Conservation (phyloP, 129 eudicot genomes). For the Heracleum sosnowskyi region DNA sequence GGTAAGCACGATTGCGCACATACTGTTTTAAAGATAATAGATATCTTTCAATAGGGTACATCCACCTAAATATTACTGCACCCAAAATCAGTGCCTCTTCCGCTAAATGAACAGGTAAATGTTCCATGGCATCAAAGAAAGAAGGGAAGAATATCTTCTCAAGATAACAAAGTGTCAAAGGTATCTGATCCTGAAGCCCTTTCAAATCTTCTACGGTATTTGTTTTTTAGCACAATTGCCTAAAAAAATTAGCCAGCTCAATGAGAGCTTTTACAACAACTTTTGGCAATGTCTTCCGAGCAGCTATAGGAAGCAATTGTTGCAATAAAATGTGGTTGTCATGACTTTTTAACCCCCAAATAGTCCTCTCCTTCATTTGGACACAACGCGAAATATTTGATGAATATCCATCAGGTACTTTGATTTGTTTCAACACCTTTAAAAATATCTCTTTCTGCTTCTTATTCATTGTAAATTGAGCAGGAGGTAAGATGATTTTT, state of each 20-base stretch:
- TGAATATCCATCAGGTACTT: slow-evolving; percentile 16
- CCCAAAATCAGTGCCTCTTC: neutral
- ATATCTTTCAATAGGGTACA: neutral
- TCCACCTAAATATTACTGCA: neutral
- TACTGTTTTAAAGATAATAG: neutral
- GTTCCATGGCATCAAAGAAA: neutral
- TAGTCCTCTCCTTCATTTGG: neutral
- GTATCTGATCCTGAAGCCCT: neutral
- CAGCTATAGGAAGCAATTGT: neutral
- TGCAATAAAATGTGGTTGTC: slow-evolving; percentile 17
- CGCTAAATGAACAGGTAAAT: neutral
- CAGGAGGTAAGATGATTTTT: neutral
- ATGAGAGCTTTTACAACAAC: neutral
- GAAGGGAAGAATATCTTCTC: neutral
- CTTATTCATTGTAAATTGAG: neutral
- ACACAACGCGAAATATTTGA: slow-evolving; percentile 21
- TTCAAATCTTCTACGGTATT: neutral
- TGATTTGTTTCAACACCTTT: slow-evolving; percentile 6
- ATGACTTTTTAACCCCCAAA: slow-evolving; percentile 15
- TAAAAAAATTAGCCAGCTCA: neutral
- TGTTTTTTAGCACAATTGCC: neutral
- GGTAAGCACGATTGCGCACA: neutral
- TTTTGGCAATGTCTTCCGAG: neutral
- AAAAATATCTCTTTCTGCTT: neutral
- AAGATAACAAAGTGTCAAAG: neutral